A percentile compares a stretch with the other conserved stretches of the same genome.
These are phyloP conservation scores for Hemileccinum impolitum DNA, from an alignment of 768 basidiomycete genomes.

Conservation along the genomic window DNA sequence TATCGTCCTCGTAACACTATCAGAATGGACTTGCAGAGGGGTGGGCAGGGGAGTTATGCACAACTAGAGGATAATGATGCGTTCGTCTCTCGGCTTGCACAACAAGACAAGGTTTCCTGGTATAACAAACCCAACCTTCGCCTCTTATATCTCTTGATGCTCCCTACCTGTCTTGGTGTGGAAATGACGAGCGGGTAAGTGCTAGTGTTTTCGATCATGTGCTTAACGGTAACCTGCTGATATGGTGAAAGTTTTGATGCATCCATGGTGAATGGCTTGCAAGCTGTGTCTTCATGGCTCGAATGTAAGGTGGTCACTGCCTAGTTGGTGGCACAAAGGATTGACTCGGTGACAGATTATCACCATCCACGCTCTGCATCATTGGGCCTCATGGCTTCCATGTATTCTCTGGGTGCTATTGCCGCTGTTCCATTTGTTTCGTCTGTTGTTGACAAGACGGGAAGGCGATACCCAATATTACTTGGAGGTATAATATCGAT, in stretches of 20 bases:
- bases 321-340: background rate
- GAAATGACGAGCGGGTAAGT: slow-evolving; percentile 19
- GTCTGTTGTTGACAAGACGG: slow-evolving; percentile 6
- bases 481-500: slow-evolving; percentile 8
- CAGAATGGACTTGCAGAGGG: slow-evolving; percentile 4
- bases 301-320: slow-evolving; percentile 36
- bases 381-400: slow-evolving; percentile 54
- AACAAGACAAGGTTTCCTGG: slow-evolving; percentile 55
- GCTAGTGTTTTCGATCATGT: background rate
- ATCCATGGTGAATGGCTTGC: slow-evolving; percentile 60
- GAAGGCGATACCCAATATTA: slow-evolving; percentile 17
- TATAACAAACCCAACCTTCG: slow-evolving; percentile 60
- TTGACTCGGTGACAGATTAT: slow-evolving; percentile 38
- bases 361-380: slow-evolving; percentile 49
- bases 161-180: slow-evolving; percentile 37
- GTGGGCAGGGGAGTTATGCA: background rate
- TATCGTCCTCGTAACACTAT: background rate
- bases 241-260: slow-evolving; percentile 25
- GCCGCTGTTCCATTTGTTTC: slow-evolving; percentile 43
- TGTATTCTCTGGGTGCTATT: slow-evolving; percentile 61
- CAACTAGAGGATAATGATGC: slow-evolving; percentile 3
- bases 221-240: background rate
- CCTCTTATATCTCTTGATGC: slow-evolving; percentile 50
- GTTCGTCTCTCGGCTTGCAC: slow-evolving; percentile 18
- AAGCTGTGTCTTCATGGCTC: slow-evolving; percentile 55